These are phyloP conservation scores for Rhododendron molle DNA, from an alignment of 148 eudicot genomes.

Conservation along the genomic window DNA sequence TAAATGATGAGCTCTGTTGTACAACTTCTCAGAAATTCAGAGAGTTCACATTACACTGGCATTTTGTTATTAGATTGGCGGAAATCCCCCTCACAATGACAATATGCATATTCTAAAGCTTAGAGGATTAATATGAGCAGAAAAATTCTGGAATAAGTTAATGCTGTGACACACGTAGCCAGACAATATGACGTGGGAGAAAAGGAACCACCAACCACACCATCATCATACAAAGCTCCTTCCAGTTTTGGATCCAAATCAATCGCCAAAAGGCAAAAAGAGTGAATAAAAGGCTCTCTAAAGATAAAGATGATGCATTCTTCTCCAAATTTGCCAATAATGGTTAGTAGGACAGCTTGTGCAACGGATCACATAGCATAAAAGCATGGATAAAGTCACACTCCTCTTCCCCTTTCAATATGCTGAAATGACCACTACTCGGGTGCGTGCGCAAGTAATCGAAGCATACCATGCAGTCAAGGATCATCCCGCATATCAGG, in stretches of 20 bases:
- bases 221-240: not conserved
- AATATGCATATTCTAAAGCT: not conserved
- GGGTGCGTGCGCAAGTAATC: not conserved
- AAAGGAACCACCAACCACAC: too few relatives aligned
- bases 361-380: not conserved
- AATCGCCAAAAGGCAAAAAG: not conserved
- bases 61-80: not conserved
- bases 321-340: not conserved
- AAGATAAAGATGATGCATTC: not conserved
- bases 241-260: not conserved
- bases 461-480: slow-evolving; percentile 7
- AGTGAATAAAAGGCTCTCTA: not conserved
- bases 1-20: not conserved
- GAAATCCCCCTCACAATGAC: not conserved
- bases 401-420: not conserved
- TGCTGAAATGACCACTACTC: not conserved
- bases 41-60: not conserved
- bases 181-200: not conserved
- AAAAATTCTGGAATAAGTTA: not conserved
- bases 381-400: not conserved
- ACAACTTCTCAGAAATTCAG: not conserved
- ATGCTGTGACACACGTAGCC: not conserved
- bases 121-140: not conserved
- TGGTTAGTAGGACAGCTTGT: not conserved
- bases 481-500: slow-evolving; percentile 64